Base-by-base conservation (phyloP, 2,329 filamentous ascomycete genomes). In the Exophiala dermatitidis region DNA sequence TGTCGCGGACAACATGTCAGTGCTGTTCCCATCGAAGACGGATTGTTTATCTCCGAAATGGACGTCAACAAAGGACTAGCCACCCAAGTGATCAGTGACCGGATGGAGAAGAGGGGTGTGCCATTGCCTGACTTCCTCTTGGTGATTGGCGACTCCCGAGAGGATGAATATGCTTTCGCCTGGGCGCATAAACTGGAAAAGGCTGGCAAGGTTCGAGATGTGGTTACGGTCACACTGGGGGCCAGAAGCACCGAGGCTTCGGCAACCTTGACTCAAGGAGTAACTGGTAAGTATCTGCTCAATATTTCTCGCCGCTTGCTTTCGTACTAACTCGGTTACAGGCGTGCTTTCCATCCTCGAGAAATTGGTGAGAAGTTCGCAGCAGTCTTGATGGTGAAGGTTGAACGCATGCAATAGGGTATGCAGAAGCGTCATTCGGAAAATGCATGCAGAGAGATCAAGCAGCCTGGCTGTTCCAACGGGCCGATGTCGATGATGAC, bases 131-230 rank as follows among this genome's bases (percentile, higher is more conserved):
- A 96, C 66, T 97, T 96, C 69, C 71, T 97, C 52, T 82, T 96
- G 73, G 87, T 95, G 4, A 81, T 90, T 33, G 91, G 91, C 36
- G 90, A 96, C 65, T 89, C 90, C 40, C 84, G 91, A 32, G 91
- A 96, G 62, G 93, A 97, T 61, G 91, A 97, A 67, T 86, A 88
- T 62, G 86, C 95, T 19, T 97, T 95, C 73, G 84, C 84, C 58
- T 97, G 93, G 91, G 93, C 91, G 12, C 95, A 96, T 71, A 77
- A 81, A 46, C 73, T 95, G 7, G 77, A 77, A 26, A 76, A 78
- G 2, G 72, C 78, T 5, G 77, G 78, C 12, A 71, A 72, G 2
- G 77, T 90, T 41, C 72, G 82, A 46, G 77, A 88, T 51, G 87
- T 93, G 3, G 83, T 86, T 57, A 95, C 90, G 1, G 90, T 95